Evolutionary conservation across 768 basidiomycete genomes (phyloP).

Genomic region (Austroboletus festivus): DNA sequence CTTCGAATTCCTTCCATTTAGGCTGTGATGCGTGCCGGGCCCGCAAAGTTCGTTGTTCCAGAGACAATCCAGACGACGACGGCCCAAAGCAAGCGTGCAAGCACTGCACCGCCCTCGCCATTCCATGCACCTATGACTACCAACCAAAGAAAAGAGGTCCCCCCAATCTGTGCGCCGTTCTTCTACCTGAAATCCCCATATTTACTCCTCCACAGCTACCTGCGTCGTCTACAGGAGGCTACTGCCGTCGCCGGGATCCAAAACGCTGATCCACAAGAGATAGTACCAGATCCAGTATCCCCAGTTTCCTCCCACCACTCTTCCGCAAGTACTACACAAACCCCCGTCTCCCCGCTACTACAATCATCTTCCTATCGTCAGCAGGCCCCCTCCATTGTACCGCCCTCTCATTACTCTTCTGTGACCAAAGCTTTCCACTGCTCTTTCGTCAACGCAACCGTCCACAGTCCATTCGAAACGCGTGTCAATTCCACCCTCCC

Average conservation of each 20-base stretch:
- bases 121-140: slow-evolving; percentile 88
- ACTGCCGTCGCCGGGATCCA: slow-evolving; percentile 52
- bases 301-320: slow-evolving; percentile 44
- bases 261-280: slow-evolving; percentile 28
- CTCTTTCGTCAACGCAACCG: slow-evolving; percentile 33
- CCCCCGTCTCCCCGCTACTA: slow-evolving; percentile 41
- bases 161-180: slow-evolving; percentile 71
- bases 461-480: too few species aligned
- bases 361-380: slow-evolving; percentile 47
- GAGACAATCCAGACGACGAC: slow-evolving; percentile 78
- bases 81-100: slow-evolving; percentile 80
- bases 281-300: slow-evolving; percentile 35
- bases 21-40: slow-evolving; percentile 87
- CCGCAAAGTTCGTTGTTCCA: slow-evolving; percentile 81
- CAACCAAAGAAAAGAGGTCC: slow-evolving; percentile 93
- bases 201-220: slow-evolving; percentile 47
- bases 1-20: slow-evolving; percentile 33
- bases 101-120: slow-evolving; percentile 78
- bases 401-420: slow-evolving; percentile 67
- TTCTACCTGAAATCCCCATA: background rate
- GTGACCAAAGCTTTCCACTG: slow-evolving; percentile 67
- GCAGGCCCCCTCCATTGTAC: slow-evolving; percentile 42
- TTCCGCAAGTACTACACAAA: slow-evolving; percentile 49
- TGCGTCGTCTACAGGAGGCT: slow-evolving; percentile 78
- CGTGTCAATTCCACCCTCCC: slow-evolving; percentile 34